Base-by-base conservation (phyloP, 495 filamentous ascomycete species). In the Talaromyces nanjingensis region DNA sequence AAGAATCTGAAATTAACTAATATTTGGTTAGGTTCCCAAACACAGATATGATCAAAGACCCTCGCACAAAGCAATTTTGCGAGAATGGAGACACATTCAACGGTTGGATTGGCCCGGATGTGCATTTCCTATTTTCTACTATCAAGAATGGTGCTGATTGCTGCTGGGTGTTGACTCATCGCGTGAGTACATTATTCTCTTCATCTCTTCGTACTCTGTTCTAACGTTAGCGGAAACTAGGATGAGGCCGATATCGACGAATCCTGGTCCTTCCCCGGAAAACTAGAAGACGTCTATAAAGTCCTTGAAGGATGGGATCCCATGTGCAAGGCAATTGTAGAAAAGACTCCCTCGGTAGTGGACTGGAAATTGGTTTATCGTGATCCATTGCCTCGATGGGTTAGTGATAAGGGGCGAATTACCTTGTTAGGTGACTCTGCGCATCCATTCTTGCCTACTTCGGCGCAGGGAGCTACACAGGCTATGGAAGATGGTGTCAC, bases 291-390 rank as follows among this genome's bases (percentile, higher is more conserved):
- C 66, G 87, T 86, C 9, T 74, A 86, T 25, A 68, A 70, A 53
- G 68, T 67, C 1, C 63, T 73, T 45, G 82, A 86, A 47, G 86
- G 84, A 3, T 92, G 88, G 87, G 87, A 89, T 64, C 83, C 84
- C 0, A 73, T 87, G 56, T 83, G 81, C 73, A 79, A 74, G 5
- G 79, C 79, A 14, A 83, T 89, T 47, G 73, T 89, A 8, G 81
- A 83, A 42, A 79, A 80, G 62, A 89, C 86, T 16, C 85, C 85
- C 1, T 71, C 81, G 22, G 66, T 89, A 22, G 85, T 91, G 47
- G 87, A 91, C 68, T 89, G 86, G 84, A 90, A 90, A 67, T 77
- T 91, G 0, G 83, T 91, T 4, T 89, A 86, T 70, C 81, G 89
- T 54, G 87, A 90, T 65, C 87, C 87, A 0, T 73, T 89, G 6